Conservation (phyloP, 2,329 filamentous ascomycete species). For the Zymoseptoria pseudotritici region DNA sequence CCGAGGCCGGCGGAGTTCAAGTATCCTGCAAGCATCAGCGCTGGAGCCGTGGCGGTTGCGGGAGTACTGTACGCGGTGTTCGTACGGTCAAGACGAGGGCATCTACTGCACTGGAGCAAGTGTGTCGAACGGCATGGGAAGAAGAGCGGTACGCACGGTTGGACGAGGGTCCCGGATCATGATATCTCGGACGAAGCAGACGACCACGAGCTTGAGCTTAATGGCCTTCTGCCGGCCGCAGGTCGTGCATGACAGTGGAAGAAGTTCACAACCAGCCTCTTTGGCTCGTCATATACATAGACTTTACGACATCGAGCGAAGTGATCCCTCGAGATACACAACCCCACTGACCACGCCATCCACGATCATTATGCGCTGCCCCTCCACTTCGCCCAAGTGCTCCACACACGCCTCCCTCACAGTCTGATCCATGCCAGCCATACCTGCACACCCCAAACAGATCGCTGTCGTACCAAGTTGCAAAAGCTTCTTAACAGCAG, state of each 20-base stretch:
- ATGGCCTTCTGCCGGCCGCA: background rate
- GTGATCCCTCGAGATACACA: constrained; percentile 50
- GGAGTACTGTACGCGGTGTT: constrained; percentile 49
- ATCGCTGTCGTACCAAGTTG: constrained; percentile 45
- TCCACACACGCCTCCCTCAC: constrained; percentile 64
- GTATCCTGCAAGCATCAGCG: constrained; percentile 53
- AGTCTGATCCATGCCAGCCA: constrained; percentile 74
- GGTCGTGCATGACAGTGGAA: background rate
- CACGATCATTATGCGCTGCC: constrained; percentile 58
- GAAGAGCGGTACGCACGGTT: constrained; percentile 10
- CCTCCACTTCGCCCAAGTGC: constrained; percentile 53
- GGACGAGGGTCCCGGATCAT: constrained; percentile 1
- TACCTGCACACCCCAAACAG: constrained; percentile 82
- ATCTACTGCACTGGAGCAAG: constrained; percentile 47
- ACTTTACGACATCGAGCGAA: constrained; percentile 20
- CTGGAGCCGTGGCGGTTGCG: constrained; percentile 44
- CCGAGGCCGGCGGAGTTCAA: constrained; percentile 56
- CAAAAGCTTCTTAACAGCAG: constrained; percentile 62
- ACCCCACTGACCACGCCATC: constrained; percentile 72
- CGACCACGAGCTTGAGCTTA: background rate
- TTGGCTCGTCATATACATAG: background rate
- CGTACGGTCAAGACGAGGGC: constrained; percentile 51
- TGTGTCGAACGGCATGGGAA: constrained; percentile 19
- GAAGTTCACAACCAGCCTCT: background rate
- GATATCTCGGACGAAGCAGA: background rate